Evolutionary conservation across 768 basidiomycete genomes (phyloP).

Genomic region (Gautieria morchelliformis): DNA sequence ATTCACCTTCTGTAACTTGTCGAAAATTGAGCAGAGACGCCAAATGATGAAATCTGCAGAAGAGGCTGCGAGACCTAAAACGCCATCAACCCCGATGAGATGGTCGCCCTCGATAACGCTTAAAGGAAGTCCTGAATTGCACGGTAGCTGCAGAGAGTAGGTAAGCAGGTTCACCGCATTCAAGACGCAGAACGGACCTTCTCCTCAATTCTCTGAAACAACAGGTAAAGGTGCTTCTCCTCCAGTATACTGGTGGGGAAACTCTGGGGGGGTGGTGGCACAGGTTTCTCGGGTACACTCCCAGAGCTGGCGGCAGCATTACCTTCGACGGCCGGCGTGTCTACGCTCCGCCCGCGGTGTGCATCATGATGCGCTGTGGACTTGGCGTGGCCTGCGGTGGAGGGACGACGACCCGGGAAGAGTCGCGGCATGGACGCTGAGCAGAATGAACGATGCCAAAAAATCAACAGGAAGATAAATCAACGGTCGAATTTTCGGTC

Average conservation of each 20-base stretch:
- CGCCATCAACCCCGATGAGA: neutral
- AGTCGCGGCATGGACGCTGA: neutral
- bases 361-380: neutral
- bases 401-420: constrained; percentile 2
- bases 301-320: neutral
- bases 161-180: neutral
- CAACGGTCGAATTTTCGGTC: neutral
- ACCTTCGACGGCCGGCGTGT: neutral
- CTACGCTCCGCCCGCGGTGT: neutral
- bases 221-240: neutral
- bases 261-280: neutral
- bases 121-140: constrained; percentile 5
- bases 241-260: neutral
- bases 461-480: neutral
- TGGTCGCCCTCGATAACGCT: neutral
- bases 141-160: neutral
- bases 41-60: neutral
- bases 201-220: neutral
- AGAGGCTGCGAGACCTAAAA: neutral
- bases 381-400: neutral
- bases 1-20: constrained; percentile 4
- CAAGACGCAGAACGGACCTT: neutral
- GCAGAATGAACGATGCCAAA: neutral
- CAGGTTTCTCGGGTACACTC: neutral
- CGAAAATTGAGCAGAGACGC: neutral